Evolutionary conservation across 768 basidiomycete genomes (phyloP), one percentile per base, ranked within the genome.

Genomic region (Tricholoma hemisulphureum): DNA sequence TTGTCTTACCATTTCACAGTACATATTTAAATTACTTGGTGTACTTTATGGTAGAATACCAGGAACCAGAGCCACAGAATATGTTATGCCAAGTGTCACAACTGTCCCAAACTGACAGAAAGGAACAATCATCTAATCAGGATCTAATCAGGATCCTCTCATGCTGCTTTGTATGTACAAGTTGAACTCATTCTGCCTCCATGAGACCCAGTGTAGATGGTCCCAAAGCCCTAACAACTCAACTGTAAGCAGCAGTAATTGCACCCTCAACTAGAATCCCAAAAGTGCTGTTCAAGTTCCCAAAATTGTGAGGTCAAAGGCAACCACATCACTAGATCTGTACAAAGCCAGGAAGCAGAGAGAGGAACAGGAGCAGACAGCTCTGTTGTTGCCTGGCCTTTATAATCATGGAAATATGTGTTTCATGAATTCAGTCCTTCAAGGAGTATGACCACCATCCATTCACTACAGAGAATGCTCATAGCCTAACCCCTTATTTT

Each of bases 361-460:
- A 64, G 87, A 90, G 68, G 88, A 89, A 63, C 74, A 76, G 51
- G 88, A 88, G 67, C 76, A 71, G 65, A 70, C 73, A 6, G 85
- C 86, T 0, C 75, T 80, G 41, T 75, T 91, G 8, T 90, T 90
- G 0, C 88, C 90, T 3, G 90, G 90, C 6, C 77, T 93, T 21
- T 66, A 84, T 41, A 93, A 93, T 68, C 88, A 91, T 74, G 88
- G 89, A 41, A 92, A 92, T 69, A 96, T 93, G 0, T 98, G 95
- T 73, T 98, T 95, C 74, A 92, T 95, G 88, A 98, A 96, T 73
- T 94, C 93, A 29, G 92, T 94, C 28, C 76, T 98, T 28, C 95
- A 98, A 69, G 91, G 89, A 34, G 90, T 88, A 73, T 63, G 86
- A 63, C 4, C 43, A 20, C 66, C 62, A 9, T 59, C 64, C 49